Conservation (phyloP, 2,329 filamentous ascomycete species). For the Emydomyces testavorans region DNA sequence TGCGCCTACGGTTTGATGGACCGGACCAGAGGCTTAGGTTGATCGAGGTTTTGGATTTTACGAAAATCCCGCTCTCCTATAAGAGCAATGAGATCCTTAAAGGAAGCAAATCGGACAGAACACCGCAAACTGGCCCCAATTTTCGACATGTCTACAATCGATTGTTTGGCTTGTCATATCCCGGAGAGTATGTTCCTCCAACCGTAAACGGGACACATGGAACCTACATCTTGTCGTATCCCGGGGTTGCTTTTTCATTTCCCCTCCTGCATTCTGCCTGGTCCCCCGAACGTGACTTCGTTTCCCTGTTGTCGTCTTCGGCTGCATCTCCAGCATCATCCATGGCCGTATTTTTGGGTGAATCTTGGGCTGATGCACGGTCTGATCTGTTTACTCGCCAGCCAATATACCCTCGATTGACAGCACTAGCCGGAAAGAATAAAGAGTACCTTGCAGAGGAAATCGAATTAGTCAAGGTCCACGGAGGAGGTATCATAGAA, state of each 20-base stretch:
- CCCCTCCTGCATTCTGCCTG: slow-evolving; percentile 63
- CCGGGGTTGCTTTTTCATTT: slow-evolving; percentile 88
- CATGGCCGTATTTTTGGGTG: slow-evolving; percentile 83
- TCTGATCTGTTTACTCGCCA: slow-evolving; percentile 62
- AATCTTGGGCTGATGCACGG: slow-evolving; percentile 79
- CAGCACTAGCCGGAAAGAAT: slow-evolving; percentile 55
- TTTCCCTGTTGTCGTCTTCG: slow-evolving; percentile 69
- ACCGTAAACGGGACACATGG: slow-evolving; percentile 46
- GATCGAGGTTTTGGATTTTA: slow-evolving; percentile 84
- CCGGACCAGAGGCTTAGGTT: slow-evolving; percentile 81
- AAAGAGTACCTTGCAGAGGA: slow-evolving; percentile 80
- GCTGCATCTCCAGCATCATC: slow-evolving; percentile 65
- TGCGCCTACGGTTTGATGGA: slow-evolving; percentile 86
- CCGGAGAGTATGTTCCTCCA: slow-evolving; percentile 76
- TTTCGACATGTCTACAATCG: slow-evolving; percentile 88
- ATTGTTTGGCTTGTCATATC: slow-evolving; percentile 86
- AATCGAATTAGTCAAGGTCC: slow-evolving; percentile 65
- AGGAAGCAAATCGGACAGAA: slow-evolving; percentile 27
- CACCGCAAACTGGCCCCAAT: slow-evolving; percentile 47
- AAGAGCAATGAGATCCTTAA: slow-evolving; percentile 70
- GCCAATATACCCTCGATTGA: slow-evolving; percentile 62
- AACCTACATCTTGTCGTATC: slow-evolving; percentile 84
- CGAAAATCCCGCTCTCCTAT: slow-evolving; percentile 71
- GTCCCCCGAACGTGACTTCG: slow-evolving; percentile 64
- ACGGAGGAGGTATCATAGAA: slow-evolving; percentile 68